These are phyloP conservation scores for Podaxis sp. DNA, from an alignment of 768 basidiomycete species.

Conservation along the genomic window DNA sequence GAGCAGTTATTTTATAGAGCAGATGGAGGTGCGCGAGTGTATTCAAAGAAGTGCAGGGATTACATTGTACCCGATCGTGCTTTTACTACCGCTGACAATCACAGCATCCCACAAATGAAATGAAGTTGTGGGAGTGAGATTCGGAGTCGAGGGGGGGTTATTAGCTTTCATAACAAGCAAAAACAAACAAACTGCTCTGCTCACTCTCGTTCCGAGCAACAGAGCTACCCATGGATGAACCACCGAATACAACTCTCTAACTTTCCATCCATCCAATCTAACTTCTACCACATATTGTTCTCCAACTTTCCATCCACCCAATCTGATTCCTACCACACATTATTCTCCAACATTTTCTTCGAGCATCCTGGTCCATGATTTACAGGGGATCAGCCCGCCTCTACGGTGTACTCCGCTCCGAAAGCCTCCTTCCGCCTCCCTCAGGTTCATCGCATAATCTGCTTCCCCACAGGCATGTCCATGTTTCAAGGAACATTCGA, in stretches of 20 bases:
- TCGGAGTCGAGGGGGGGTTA: not conserved
- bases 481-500: constrained; percentile 7
- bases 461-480: not conserved
- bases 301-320: not conserved
- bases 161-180: not conserved
- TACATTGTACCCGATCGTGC: too few species aligned
- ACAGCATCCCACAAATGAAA: not conserved
- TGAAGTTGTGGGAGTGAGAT: not conserved
- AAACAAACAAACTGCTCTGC: not conserved
- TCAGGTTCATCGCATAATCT: not conserved
- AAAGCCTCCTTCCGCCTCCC: not conserved
- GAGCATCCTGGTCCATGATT: not conserved
- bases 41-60: too few species aligned
- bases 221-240: not conserved
- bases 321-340: not conserved
- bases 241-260: not conserved
- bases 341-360: not conserved
- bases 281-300: not conserved
- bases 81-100: too few species aligned
- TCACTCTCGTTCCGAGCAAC: not conserved
- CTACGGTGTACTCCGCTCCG: constrained; percentile 2
- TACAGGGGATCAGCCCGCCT: constrained; percentile 3
- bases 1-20: too few species aligned
- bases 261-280: not conserved
- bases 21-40: too few species aligned